These are phyloP conservation scores for Chloris gayana DNA, from an alignment of 176 grass and related monocot genomes.

Conservation along the genomic window DNA sequence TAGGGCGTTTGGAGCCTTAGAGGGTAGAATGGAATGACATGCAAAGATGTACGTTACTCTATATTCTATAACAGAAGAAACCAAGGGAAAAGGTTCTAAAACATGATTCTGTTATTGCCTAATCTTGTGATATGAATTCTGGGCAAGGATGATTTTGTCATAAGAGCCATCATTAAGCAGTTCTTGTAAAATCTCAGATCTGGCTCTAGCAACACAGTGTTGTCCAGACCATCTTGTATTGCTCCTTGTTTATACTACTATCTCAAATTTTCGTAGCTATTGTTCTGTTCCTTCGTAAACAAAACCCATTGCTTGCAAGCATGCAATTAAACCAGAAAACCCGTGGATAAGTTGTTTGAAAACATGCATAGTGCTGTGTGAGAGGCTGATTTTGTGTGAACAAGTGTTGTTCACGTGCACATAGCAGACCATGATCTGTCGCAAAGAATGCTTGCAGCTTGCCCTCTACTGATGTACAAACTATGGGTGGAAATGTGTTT, in stretches of 20 bases:
- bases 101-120: background rate
- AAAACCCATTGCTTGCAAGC: background rate
- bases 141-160: background rate
- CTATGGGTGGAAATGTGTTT: background rate
- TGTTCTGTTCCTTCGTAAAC: background rate
- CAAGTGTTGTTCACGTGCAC: no score
- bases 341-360: background rate
- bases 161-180: background rate
- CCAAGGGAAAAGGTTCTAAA: background rate
- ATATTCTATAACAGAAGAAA: slow-evolving; percentile 9
- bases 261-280: background rate
- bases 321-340: background rate
- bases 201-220: background rate
- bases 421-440: background rate
- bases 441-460: background rate
- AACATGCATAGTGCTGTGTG: background rate
- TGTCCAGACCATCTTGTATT: background rate
- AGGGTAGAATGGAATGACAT: background rate
- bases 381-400: background rate
- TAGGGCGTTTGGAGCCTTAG: background rate
- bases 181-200: background rate
- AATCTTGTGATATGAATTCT: background rate
- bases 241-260: background rate
- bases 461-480: background rate
- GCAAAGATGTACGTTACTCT: background rate